A percentile compares a stretch with the other conserved stretches of the same genome.
Conservation (phyloP, 2,329 filamentous ascomycete genomes). For the Xylariaceae sp. region DNA sequence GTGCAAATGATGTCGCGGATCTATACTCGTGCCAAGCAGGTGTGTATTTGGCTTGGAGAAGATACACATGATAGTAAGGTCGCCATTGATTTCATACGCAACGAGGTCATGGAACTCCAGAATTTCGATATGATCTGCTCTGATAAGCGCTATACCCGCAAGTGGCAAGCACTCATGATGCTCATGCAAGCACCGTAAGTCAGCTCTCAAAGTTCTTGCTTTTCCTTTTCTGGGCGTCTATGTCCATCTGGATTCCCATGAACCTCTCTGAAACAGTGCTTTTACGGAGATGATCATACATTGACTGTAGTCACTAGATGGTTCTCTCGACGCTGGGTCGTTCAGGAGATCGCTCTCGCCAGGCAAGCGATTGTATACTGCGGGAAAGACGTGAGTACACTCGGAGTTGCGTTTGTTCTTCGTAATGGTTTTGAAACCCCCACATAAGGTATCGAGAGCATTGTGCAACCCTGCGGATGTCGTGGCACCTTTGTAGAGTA, state of each 20-base stretch:
- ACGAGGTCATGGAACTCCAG: not conserved
- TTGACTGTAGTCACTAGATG: not conserved
- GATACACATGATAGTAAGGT: not conserved
- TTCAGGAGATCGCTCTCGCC: constrained; percentile 7
- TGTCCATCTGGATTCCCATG: too few species aligned
- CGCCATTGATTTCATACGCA: not conserved
- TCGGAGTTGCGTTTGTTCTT: not conserved
- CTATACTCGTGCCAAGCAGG: not conserved
- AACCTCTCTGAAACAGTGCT: not conserved
- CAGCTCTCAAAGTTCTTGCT: too few species aligned
- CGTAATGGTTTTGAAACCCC: not conserved
- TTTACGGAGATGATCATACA: not conserved
- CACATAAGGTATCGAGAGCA: constrained; percentile 4
- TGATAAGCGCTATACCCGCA: not conserved
- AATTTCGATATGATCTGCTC: not conserved
- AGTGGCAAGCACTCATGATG: not conserved
- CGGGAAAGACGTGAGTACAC: not conserved
- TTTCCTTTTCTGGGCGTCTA: too few species aligned
- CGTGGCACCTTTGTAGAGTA: too few species aligned
- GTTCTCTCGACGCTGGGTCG: not conserved
- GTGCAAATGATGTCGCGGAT: constrained; percentile 3
- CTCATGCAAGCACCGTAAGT: not conserved
- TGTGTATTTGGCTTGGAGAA: constrained; percentile 6
- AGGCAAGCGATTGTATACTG: constrained; percentile 6
- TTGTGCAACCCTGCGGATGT: not conserved